These are phyloP conservation scores for Podospora didyma DNA, from an alignment of 495 filamentous ascomycete species.

Conservation along the genomic window DNA sequence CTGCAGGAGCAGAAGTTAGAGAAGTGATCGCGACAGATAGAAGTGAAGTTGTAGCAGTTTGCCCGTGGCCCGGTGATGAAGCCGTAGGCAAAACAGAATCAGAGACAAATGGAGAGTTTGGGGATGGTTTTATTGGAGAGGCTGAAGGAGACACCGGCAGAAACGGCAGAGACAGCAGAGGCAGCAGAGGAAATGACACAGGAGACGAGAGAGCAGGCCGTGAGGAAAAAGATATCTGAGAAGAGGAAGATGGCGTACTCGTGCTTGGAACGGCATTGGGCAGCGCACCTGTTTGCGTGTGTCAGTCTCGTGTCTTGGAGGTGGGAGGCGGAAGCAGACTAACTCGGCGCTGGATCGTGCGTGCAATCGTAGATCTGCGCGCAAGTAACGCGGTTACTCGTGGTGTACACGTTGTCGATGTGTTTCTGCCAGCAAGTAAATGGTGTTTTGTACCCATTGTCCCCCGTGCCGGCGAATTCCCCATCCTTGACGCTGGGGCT, in stretches of 20 bases:
- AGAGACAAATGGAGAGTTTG: too few species aligned
- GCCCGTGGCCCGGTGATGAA: too few species aligned
- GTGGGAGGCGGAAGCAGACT: conserved; percentile 3
- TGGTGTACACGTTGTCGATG: conserved; percentile 22
- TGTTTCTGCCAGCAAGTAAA: conserved; percentile 36
- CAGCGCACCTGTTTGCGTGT: neutral
- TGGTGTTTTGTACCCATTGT: conserved; percentile 32
- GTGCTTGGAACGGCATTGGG: neutral
- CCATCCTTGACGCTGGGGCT: conserved; percentile 26
- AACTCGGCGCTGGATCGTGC: conserved; percentile 23
- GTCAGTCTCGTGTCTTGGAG: neutral
- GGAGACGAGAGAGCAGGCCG: too few species aligned
- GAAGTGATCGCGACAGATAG: too few species aligned
- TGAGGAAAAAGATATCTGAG: neutral
- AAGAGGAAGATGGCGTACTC: neutral
- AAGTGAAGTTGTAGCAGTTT: too few species aligned
- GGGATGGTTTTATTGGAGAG: too few species aligned
- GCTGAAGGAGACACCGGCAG: too few species aligned
- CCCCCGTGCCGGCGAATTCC: conserved; percentile 30
- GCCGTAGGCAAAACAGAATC: too few species aligned
- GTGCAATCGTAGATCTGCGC: conserved; percentile 34
- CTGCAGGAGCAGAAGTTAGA: neutral
- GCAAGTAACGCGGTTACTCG: conserved; percentile 24
- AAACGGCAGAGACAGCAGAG: too few species aligned
- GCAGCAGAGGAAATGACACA: too few species aligned